phyloP scores from a whole-genome alignment of 495 filamentous ascomycete genomes.

The Ascobolus immersus region DNA sequence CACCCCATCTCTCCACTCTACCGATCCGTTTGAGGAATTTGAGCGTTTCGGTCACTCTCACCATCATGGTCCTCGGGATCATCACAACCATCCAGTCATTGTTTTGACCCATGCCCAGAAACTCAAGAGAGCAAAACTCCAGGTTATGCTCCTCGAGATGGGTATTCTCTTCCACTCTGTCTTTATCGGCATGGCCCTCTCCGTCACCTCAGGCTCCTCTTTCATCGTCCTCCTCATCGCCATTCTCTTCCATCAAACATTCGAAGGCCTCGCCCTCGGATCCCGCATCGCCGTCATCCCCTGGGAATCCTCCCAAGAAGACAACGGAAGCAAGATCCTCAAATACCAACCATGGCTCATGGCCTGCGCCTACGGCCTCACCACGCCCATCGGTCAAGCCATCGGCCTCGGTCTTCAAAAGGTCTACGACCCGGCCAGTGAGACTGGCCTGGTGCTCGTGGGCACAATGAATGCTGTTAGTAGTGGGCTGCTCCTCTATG shows the following conservation, averaged over 20 bases:
- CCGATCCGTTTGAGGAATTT: too few relatives aligned
- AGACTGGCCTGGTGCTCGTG: conserved; percentile 38
- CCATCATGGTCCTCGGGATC: neutral
- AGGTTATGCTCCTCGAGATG: conserved; percentile 9
- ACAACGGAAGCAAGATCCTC: too few relatives aligned
- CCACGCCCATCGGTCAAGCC: conserved; percentile 33
- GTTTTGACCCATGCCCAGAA: conserved; percentile 5
- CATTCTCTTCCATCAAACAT: conserved; percentile 45
- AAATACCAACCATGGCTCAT: conserved; percentile 37
- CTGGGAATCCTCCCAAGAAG: conserved; percentile 7
- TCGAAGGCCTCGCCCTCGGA: conserved; percentile 43
- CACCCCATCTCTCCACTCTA: neutral
- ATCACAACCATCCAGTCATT: neutral
- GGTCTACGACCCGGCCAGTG: conserved; percentile 36
- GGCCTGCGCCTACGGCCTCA: conserved; percentile 34
- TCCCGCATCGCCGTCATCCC: conserved; percentile 31
- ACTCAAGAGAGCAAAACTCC: conserved; percentile 4
- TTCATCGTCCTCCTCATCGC: conserved; percentile 42
- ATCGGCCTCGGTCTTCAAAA: conserved; percentile 30
- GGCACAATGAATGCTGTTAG: conserved; percentile 42
- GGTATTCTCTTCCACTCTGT: conserved; percentile 3
- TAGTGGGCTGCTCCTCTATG: conserved; percentile 57
- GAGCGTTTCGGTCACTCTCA: too few relatives aligned
- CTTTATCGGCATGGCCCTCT: conserved; percentile 33
- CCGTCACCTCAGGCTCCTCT: conserved; percentile 33